Conservation (phyloP, 345 rosid genomes). For the Salix brachista region DNA sequence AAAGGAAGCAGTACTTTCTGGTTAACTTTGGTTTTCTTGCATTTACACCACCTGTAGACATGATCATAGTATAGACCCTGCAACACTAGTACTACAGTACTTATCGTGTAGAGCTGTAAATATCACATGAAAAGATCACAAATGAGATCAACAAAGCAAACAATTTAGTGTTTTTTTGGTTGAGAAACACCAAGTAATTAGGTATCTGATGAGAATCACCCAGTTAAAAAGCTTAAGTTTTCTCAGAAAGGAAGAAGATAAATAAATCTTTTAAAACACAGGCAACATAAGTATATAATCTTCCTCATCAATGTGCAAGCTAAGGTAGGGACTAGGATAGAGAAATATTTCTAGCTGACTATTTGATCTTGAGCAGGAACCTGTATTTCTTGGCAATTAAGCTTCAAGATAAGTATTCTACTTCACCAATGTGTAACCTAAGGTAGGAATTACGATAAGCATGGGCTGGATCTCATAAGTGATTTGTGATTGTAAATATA, state of each 20-base stretch:
- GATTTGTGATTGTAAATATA: too few relatives aligned
- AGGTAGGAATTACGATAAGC: not conserved
- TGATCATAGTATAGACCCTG: slow-evolving; percentile 79
- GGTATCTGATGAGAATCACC: too few relatives aligned
- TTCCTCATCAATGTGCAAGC: not conserved
- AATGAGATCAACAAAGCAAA: not conserved
- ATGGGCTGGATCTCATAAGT: not conserved
- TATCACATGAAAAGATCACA: not conserved
- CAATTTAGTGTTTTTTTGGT: not conserved
- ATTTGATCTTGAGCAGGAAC: too few relatives aligned
- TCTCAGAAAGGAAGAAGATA: too few relatives aligned
- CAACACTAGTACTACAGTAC: slow-evolving; percentile 67
- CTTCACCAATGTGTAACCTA: too few relatives aligned
- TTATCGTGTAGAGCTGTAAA: slow-evolving; percentile 72
- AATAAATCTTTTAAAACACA: too few relatives aligned
- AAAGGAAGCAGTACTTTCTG: slow-evolving; percentile 29
- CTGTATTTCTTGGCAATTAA: too few relatives aligned
- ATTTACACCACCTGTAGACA: slow-evolving; percentile 42
- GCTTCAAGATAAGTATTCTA: too few relatives aligned
- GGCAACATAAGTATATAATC: too few relatives aligned
- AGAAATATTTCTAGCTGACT: too few relatives aligned
- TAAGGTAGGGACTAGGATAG: not conserved
- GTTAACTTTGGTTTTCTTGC: slow-evolving; percentile 19
- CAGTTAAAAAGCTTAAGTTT: too few relatives aligned
- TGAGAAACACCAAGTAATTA: too few relatives aligned